Base-by-base conservation (phyloP, 306 rosid genomes). In the Gynostemma pentaphyllum region DNA sequence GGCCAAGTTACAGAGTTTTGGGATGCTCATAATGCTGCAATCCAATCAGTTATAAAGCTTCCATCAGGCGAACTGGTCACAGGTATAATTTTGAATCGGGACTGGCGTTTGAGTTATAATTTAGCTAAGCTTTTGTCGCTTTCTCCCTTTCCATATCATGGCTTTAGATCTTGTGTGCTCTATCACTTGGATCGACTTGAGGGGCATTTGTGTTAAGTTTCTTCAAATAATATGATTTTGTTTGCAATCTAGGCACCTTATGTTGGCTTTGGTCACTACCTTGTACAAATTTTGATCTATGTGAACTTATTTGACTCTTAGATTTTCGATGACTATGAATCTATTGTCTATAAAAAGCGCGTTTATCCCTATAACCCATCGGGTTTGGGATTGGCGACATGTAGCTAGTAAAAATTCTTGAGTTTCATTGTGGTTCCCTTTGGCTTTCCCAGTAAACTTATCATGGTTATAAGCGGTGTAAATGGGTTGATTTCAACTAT, bases 21-120 rank as follows among this genome's bases (percentile, higher is more conserved):
- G 98, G 90, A 84, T 74, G 94, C 94, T 74, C 98, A 92, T 69
- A 82, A 86, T 74, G 79, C 90, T 29, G 79, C 96, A 0, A 72
- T 92, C 52, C 98, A 86, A 79, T 77, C 98, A 51, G 81, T 92
- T 70, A 71, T 84, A 72, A 88, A 75, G 90, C 77, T 92, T 62
- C 91, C 95, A 37, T 77, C 96, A 0, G 96, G 98, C 52, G 94
- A 86, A 83, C 81, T 92, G 73, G 94, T 83, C 67, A 80, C 98
- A 21, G 95, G 94, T 82, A 81, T 69, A 19, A 37, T 39, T 74
- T 32, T 64, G 63, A 56, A 69, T 52, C 29, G 63, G 24, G 50
- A 70, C 39, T 67, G 30, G 53, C 55, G 47, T 70, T 34, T 62
- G 15, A 23, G 44, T 59, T 46, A 21, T 28, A 37, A 26, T 53